Evolutionary conservation across 352 stramenopile species (phyloP).

Genomic region (Globisporangium spiculum): DNA sequence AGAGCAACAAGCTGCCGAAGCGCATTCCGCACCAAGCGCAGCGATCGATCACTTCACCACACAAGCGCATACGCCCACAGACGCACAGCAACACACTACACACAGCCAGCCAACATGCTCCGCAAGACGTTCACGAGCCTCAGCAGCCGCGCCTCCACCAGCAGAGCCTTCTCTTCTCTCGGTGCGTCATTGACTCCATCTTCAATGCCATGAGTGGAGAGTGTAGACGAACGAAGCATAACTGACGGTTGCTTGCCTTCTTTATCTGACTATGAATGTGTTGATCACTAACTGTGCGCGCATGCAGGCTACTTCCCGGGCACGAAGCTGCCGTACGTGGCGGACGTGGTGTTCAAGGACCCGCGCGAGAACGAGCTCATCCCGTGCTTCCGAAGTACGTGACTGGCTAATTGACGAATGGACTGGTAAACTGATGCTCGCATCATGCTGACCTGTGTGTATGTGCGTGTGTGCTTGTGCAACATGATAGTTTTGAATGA

Average conservation of each 20-base stretch:
- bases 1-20: not conserved
- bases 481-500: conserved; percentile 76
- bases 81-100: not conserved
- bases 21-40: not conserved
- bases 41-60: not conserved
- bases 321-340: conserved; percentile 87
- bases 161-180: conserved; percentile 32
- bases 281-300: not conserved
- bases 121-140: conserved; percentile 20
- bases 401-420: not conserved
- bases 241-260: not conserved
- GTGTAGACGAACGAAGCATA: not conserved
- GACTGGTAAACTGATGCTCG: not conserved
- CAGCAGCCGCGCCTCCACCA: conserved; percentile 8
- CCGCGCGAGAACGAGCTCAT: conserved; percentile 80
- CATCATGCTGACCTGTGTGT: conserved; percentile 25
- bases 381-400: conserved; percentile 90
- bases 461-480: not conserved
- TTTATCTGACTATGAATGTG: not conserved
- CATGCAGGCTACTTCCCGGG: conserved; percentile 66
- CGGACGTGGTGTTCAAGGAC: conserved; percentile 84
- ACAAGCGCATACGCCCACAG: not conserved
- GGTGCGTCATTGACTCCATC: conserved; percentile 15
- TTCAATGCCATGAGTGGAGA: not conserved
- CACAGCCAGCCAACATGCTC: conserved; percentile 9